Conservation (phyloP, 129 eudicot genomes). For the Ambrosia trifida region DNA sequence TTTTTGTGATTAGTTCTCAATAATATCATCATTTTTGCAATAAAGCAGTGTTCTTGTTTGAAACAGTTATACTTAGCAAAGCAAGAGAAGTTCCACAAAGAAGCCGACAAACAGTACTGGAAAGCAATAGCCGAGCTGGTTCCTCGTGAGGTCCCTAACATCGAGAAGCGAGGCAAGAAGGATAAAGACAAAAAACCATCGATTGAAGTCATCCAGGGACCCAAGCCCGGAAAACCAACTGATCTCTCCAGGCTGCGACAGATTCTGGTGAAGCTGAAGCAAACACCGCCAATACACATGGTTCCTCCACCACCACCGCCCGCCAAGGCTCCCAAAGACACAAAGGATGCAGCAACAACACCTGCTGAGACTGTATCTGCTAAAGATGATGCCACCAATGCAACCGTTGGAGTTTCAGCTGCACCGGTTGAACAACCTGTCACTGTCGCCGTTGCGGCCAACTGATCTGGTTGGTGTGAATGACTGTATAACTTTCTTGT, state of each 20-base stretch:
- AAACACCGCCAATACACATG: constrained; percentile 85
- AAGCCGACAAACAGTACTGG: constrained; percentile 81
- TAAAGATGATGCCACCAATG: constrained; percentile 32
- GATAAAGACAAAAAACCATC: constrained; percentile 86
- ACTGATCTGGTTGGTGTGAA: constrained; percentile 25
- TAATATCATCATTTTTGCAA: background rate
- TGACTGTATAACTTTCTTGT: constrained; percentile 26
- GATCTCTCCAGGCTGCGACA: constrained; percentile 87
- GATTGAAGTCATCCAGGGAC: constrained; percentile 72
- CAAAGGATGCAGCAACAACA: constrained; percentile 49
- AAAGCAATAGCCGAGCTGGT: constrained; percentile 74
- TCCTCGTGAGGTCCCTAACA: constrained; percentile 76
- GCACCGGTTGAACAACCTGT: constrained; percentile 4
- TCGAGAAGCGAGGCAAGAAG: constrained; percentile 76
- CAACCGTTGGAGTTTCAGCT: background rate
- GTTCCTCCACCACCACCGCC: constrained; percentile 65
- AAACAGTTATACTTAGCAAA: constrained; percentile 55
- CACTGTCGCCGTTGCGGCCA: constrained; percentile 2
- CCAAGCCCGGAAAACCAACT: constrained; percentile 91
- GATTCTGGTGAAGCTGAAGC: constrained; percentile 71
- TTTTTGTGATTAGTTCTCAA: background rate
- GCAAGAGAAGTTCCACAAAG: constrained; percentile 86
- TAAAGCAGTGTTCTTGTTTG: background rate
- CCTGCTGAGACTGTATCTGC: constrained; percentile 30
- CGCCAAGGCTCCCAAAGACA: constrained; percentile 11